Percentiles rank a stretch among this genome's conserved stretches.
phyloP scores from a whole-genome alignment of 2,329 filamentous ascomycete species.

The Botrytis elliptica region DNA sequence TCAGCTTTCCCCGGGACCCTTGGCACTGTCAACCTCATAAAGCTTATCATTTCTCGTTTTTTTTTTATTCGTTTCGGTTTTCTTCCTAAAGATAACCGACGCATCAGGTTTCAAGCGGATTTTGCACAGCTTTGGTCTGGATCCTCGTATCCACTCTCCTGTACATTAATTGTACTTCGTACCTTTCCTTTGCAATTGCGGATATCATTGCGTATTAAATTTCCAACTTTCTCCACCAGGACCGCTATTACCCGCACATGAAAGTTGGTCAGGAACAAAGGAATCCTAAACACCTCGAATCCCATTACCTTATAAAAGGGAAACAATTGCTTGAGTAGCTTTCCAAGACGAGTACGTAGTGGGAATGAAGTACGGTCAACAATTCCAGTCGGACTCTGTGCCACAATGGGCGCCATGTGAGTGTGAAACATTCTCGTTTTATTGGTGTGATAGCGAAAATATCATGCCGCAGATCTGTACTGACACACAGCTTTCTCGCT shows the following conservation, averaged over 20 bases:
- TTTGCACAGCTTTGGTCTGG: background rate
- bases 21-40: slow-evolving; percentile 2
- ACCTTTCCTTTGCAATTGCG: background rate
- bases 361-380: slow-evolving; percentile 74
- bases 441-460: slow-evolving; percentile 2
- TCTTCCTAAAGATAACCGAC: background rate
- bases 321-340: slow-evolving; percentile 2
- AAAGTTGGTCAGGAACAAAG: slow-evolving; percentile 3
- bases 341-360: background rate
- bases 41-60: background rate
- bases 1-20: background rate
- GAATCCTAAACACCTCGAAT: background rate
- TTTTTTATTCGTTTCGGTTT: background rate
- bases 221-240: slow-evolving; percentile 8
- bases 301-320: background rate
- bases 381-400: slow-evolving; percentile 71
- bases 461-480: slow-evolving; percentile 20
- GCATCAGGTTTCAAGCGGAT: background rate
- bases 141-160: background rate
- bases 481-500: slow-evolving; percentile 17
- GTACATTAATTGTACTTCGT: background rate
- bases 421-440: slow-evolving; percentile 33
- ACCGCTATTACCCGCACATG: slow-evolving; percentile 7
- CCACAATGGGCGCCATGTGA: slow-evolving; percentile 78
- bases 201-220: slow-evolving; percentile 7